Evolutionary conservation across 331 rosid genomes (phyloP).

Genomic region (Dryas integrifolia): DNA sequence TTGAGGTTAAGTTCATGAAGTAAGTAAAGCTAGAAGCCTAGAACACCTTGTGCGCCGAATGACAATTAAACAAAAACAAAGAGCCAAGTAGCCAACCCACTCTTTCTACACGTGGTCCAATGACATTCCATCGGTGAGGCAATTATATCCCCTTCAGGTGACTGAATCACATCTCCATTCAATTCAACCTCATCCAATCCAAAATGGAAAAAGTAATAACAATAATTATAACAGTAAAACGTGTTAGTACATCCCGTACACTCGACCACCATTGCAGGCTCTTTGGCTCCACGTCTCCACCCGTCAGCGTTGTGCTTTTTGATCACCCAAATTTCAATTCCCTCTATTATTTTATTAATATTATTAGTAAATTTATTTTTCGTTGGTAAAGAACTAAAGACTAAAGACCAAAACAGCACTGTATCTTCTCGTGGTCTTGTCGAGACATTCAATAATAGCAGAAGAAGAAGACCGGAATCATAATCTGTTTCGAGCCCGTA

Average conservation of each 20-base stretch:
- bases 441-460: background rate
- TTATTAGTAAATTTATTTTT: background rate
- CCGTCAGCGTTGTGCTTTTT: background rate
- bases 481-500: constrained; percentile 21
- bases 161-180: no score
- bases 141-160: no score
- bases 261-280: background rate
- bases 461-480: background rate
- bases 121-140: no score
- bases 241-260: background rate
- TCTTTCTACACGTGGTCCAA: no score
- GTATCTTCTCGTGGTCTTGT: background rate
- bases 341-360: background rate
- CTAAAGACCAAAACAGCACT: background rate
- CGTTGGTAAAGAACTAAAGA: background rate
- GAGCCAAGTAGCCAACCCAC: no score
- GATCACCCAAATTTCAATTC: background rate
- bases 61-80: no score
- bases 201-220: background rate
- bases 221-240: background rate
- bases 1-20: no score
- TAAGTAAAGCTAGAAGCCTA: no score
- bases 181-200: background rate
- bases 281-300: background rate
- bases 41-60: no score